Evolutionary conservation across 2,329 filamentous ascomycete genomes (phyloP), one percentile per base, ranked within the genome.

Genomic region (Arthrinium phaeospermum): DNA sequence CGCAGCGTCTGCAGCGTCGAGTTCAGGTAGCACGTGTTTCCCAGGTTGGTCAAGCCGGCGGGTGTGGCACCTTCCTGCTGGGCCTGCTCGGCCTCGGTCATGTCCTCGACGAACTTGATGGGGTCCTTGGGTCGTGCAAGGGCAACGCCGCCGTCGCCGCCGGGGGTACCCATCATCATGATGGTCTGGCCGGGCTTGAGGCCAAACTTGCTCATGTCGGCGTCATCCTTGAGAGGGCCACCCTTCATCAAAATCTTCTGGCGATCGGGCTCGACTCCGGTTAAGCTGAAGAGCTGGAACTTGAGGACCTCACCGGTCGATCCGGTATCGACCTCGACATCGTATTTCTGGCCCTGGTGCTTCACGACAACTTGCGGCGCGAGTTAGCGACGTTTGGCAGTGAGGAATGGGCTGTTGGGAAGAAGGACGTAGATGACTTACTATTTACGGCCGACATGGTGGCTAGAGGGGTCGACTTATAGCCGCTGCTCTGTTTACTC

Each of bases 1-100:
- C 94, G 91, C 76, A 99, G 86, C 4, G 94, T 93, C 82, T 99
- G 97, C n/a, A 99, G 87, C 0, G 96, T 98, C 69, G 96, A 96
- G 87, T 99, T 99, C 79, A 98, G 91, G 82, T 99, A 99, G 86
- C 96, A 99, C 4, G 97, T 99, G 83, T 99, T 99, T 77, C 97
- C 96, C 74, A 98, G 86, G 80, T 99, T 99, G 81, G 93, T 89
- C 74, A 99, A 86, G 67, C 96, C 96, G 72, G 95, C 93, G 1
- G 97, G 96, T 67, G 89, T 96, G 68, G 95, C 95, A 72, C 94
- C 95, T 73, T 92, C 92, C 80, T 93, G 90, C 82, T 91, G 91
- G 30, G 96, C 96, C 70, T 91, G 90, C 82, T 98, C 96, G 44
- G 95, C 95, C 81, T 97, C 95, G 37, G 94, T 97, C 96, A 99